phyloP scores from a whole-genome alignment of 2,329 filamentous ascomycete genomes.

The Bipolaris gigantea region DNA sequence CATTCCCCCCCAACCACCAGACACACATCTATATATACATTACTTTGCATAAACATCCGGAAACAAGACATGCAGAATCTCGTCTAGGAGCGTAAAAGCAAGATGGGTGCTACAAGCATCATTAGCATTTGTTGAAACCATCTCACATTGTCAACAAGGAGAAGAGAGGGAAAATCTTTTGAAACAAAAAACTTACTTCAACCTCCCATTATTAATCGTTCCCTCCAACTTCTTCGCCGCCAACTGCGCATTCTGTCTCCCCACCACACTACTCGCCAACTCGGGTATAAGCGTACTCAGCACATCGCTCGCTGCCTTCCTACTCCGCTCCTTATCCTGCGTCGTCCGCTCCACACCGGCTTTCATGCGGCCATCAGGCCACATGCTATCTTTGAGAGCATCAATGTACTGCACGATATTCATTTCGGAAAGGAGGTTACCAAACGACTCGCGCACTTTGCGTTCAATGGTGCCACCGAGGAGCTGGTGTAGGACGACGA shows the following conservation, averaged over 20 bases:
- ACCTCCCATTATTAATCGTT: constrained; percentile 82
- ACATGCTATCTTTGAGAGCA: constrained; percentile 74
- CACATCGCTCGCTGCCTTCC: constrained; percentile 85
- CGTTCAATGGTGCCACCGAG: constrained; percentile 95
- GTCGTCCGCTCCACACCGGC: constrained; percentile 60
- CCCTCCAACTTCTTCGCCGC: constrained; percentile 88
- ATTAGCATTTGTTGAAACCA: constrained; percentile 20
- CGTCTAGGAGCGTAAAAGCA: constrained; percentile 54
- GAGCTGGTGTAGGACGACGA: constrained; percentile 93
- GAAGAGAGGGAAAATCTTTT: background rate
- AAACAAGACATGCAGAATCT: constrained; percentile 52
- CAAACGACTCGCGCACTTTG: constrained; percentile 85
- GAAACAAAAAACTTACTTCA: constrained; percentile 68
- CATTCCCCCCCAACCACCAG: too few species aligned
- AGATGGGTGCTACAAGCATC: constrained; percentile 50
- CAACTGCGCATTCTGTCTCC: constrained; percentile 84
- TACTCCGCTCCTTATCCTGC: constrained; percentile 75
- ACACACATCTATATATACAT: background rate
- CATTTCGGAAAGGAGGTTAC: constrained; percentile 73
- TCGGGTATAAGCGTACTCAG: constrained; percentile 89
- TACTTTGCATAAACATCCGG: constrained; percentile 24
- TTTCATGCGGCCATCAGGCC: constrained; percentile 69
- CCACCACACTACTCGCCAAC: constrained; percentile 88
- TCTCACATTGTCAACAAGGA: background rate
- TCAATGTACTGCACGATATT: constrained; percentile 75